These are phyloP conservation scores for Lipomyces yamanashiensis DNA, from an alignment of 805 yeast species.

Conservation along the genomic window DNA sequence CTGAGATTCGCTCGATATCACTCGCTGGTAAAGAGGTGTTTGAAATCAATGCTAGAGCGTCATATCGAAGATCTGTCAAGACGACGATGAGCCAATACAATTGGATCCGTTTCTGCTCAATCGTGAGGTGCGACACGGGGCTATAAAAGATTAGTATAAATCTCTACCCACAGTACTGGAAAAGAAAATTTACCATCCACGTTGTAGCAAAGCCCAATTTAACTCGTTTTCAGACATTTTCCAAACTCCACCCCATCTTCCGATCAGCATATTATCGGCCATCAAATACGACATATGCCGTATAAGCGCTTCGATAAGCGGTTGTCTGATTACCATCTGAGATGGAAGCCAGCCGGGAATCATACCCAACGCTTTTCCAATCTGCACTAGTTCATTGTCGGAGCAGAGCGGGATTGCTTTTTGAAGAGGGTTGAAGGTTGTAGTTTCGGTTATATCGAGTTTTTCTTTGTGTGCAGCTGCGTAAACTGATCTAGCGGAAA, in stretches of 20 bases:
- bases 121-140: slow-evolving; percentile 5
- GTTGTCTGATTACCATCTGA: slow-evolving; percentile 45
- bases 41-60: slow-evolving; percentile 12
- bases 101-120: slow-evolving; percentile 23
- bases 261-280: slow-evolving; percentile 56
- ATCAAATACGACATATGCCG: slow-evolving; percentile 52
- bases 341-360: slow-evolving; percentile 36
- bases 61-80: slow-evolving; percentile 12
- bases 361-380: slow-evolving; percentile 37
- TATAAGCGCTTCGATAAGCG: slow-evolving; percentile 50
- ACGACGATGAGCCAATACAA: slow-evolving; percentile 22
- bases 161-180: neutral
- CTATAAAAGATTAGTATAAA: slow-evolving; percentile 5
- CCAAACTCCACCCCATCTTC: slow-evolving; percentile 54
- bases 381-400: slow-evolving; percentile 25
- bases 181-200: slow-evolving; percentile 25
- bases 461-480: neutral
- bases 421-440: slow-evolving; percentile 3
- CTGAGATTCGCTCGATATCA: neutral
- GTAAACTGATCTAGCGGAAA: slow-evolving; percentile 5
- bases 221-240: slow-evolving; percentile 54
- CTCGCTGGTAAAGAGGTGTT: neutral
- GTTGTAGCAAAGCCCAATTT: slow-evolving; percentile 46
- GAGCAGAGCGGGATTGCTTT: slow-evolving; percentile 12
- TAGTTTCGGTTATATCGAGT: neutral